Conservation (phyloP, 2,329 filamentous ascomycete genomes). For the Pseudocercospora vitis region DNA sequence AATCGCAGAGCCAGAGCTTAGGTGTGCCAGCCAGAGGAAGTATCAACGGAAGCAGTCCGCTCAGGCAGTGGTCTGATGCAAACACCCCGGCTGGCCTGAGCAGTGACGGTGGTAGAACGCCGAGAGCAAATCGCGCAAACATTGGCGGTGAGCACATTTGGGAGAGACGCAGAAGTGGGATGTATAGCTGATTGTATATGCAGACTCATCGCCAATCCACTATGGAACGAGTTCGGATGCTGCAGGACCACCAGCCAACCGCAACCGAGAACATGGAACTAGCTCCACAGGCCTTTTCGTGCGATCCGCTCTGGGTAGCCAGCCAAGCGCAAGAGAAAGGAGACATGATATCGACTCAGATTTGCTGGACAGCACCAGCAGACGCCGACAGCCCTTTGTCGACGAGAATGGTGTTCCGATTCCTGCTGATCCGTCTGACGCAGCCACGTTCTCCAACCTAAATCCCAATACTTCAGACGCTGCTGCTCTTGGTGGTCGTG, state of each 20-base stretch:
- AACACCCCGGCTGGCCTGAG: conserved; percentile 38
- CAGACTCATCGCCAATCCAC: conserved; percentile 88
- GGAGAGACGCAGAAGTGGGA: neutral
- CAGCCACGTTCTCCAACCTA: conserved; percentile 63
- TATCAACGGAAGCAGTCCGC: conserved; percentile 52
- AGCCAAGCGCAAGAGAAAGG: conserved; percentile 60
- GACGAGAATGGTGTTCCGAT: conserved; percentile 64
- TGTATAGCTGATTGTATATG: conserved; percentile 24
- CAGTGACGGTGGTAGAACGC: conserved; percentile 66
- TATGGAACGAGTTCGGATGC: conserved; percentile 81
- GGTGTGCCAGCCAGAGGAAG: conserved; percentile 38
- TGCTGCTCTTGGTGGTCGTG: conserved; percentile 77
- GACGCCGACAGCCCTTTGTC: conserved; percentile 62
- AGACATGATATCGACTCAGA: conserved; percentile 89
- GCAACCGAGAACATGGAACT: conserved; percentile 63
- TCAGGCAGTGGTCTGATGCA: conserved; percentile 37
- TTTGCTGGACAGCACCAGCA: conserved; percentile 55
- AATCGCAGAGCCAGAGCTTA: conserved; percentile 30
- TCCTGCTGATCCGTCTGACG: conserved; percentile 55
- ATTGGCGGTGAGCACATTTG: conserved; percentile 59
- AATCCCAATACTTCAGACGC: conserved; percentile 90
- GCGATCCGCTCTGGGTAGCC: conserved; percentile 59
- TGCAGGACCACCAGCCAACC: conserved; percentile 38
- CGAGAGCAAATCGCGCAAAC: conserved; percentile 60
- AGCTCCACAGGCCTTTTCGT: conserved; percentile 78